phyloP scores from a whole-genome alignment of 495 filamentous ascomycete species.

The Hypoxylon perforatum region DNA sequence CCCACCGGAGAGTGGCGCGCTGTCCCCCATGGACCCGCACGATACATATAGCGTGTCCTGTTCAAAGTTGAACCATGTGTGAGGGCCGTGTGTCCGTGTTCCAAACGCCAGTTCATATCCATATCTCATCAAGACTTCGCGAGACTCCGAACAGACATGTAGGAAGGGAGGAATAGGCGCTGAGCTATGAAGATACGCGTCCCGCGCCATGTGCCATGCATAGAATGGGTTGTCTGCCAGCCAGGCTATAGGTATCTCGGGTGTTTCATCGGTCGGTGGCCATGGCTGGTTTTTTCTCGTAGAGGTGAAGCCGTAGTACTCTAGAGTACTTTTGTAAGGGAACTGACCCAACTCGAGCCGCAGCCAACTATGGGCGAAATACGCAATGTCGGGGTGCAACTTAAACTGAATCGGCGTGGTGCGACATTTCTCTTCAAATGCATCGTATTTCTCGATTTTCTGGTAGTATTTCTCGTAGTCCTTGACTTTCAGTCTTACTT shows the following conservation, averaged over 20 bases:
- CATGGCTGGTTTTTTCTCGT: conserved; percentile 6
- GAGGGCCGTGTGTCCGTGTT: conserved; percentile 23
- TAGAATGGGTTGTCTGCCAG: not conserved
- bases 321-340: not conserved
- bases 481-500: no score
- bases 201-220: conserved; percentile 10
- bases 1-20: not conserved
- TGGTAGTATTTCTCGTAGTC: no score
- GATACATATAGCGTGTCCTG: conserved; percentile 9
- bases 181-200: conserved; percentile 14
- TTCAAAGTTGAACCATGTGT: conserved; percentile 30
- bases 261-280: conserved; percentile 5
- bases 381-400: conserved; percentile 14
- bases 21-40: no score
- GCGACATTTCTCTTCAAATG: conserved; percentile 13
- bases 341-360: not conserved
- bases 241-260: conserved; percentile 10
- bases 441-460: no score
- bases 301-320: conserved; percentile 14
- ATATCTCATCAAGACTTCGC: conserved; percentile 13
- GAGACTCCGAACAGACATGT: conserved; percentile 29
- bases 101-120: conserved; percentile 28
- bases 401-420: conserved; percentile 17
- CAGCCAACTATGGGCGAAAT: conserved; percentile 10
- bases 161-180: conserved; percentile 26